A percentile compares a stretch with the other conserved stretches of the same genome.
Conservation (phyloP, 352 stramenopile genomes). For the Globisporangium splendens region DNA sequence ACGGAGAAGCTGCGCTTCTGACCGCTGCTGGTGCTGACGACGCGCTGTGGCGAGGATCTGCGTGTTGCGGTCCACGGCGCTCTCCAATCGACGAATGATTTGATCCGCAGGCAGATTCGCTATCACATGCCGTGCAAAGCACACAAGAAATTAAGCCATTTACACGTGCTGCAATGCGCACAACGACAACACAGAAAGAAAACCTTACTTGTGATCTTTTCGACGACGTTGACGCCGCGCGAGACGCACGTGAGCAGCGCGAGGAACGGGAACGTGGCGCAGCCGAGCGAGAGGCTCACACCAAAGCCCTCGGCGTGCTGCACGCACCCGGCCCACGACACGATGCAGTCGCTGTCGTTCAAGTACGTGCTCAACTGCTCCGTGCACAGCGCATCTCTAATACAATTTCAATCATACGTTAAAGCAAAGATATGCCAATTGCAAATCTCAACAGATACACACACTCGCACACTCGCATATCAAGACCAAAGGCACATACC, state of each 20-base stretch:
- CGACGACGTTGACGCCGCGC: conserved; percentile 74
- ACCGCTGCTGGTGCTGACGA: conserved; percentile 67
- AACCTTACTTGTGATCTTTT: conserved; percentile 73
- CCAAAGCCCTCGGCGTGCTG: conserved; percentile 77
- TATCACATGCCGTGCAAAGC: conserved; percentile 13
- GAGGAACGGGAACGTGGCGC: conserved; percentile 76
- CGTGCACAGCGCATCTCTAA: conserved; percentile 64
- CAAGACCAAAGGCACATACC: conserved; percentile 21
- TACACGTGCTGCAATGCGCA: neutral
- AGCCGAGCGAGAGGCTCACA: conserved; percentile 81
- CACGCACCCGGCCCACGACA: conserved; percentile 81
- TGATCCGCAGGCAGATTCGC: conserved; percentile 55
- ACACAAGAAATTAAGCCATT: neutral
- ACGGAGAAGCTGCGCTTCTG: conserved; percentile 84
- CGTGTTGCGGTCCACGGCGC: conserved; percentile 66
- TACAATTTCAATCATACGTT: too few relatives aligned
- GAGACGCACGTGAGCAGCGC: conserved; percentile 77
- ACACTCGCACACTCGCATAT: neutral
- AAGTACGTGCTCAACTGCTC: conserved; percentile 64
- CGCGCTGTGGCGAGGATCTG: conserved; percentile 67
- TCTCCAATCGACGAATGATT: conserved; percentile 60
- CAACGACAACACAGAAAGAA: neutral
- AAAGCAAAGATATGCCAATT: too few relatives aligned
- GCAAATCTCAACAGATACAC: conserved; percentile 6
- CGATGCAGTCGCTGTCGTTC: conserved; percentile 79